Conservation (phyloP, 2,329 filamentous ascomycete species). For the Beauveria scarabaeidicola region DNA sequence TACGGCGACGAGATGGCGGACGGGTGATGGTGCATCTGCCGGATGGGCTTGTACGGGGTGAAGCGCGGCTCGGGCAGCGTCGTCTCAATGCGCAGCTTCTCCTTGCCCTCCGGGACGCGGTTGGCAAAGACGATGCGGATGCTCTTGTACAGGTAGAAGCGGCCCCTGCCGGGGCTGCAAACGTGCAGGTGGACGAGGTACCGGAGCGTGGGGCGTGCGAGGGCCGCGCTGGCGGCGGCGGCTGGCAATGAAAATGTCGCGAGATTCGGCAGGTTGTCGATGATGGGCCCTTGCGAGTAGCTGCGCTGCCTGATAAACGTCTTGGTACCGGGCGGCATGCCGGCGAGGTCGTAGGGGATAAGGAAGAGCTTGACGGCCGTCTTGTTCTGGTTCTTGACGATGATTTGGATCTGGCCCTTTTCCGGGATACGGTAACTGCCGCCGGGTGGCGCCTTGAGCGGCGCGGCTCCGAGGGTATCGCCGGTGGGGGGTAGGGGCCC, state of each 20-base stretch:
- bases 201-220: constrained; percentile 58
- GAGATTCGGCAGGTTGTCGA: constrained; percentile 50
- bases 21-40: constrained; percentile 38
- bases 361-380: constrained; percentile 95
- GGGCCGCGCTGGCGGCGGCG: constrained; percentile 30
- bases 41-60: constrained; percentile 67
- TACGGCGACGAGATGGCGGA: constrained; percentile 11
- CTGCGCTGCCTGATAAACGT: constrained; percentile 93
- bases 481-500: constrained; percentile 14
- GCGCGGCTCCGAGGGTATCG: constrained; percentile 23
- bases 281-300: constrained; percentile 79
- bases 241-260: constrained; percentile 12
- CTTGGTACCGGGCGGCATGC: constrained; percentile 90
- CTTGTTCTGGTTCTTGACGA: constrained; percentile 97
- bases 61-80: constrained; percentile 83
- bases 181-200: constrained; percentile 93
- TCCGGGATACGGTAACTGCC: constrained; percentile 92
- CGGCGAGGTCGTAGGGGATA: constrained; percentile 82
- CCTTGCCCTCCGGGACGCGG: constrained; percentile 88
- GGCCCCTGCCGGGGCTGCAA: constrained; percentile 73
- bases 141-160: constrained; percentile 84
- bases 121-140: constrained; percentile 96
- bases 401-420: constrained; percentile 88
- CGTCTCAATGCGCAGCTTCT: constrained; percentile 82
- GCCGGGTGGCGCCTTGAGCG: constrained; percentile 58